phyloP scores from a whole-genome alignment of 768 basidiomycete genomes.

The Podaxis sp. region DNA sequence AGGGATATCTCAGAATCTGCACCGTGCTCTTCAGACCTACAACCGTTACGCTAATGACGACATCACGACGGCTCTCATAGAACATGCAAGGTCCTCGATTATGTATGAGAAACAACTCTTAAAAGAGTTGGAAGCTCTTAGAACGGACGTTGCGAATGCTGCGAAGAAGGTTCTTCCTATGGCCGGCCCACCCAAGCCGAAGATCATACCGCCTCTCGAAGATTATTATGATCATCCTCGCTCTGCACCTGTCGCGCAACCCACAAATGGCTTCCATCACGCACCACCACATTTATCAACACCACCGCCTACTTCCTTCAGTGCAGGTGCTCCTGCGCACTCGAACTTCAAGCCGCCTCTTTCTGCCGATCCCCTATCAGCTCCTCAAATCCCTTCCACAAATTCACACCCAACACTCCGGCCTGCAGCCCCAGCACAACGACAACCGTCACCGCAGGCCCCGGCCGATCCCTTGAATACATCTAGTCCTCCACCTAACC shows the following conservation, averaged over 20 bases:
- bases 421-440: constrained; percentile 4
- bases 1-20: constrained; percentile 92
- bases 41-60: constrained; percentile 89
- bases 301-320: constrained; percentile 35
- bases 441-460: constrained; percentile 3
- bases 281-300: constrained; percentile 25
- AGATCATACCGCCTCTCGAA: constrained; percentile 61
- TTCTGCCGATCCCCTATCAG: constrained; percentile 16
- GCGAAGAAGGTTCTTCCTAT: constrained; percentile 55
- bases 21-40: constrained; percentile 82
- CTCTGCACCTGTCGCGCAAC: constrained; percentile 30
- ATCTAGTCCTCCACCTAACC: background rate
- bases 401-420: background rate
- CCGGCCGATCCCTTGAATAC: constrained; percentile 11
- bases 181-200: constrained; percentile 60
- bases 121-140: constrained; percentile 83
- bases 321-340: constrained; percentile 25
- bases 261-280: constrained; percentile 34
- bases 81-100: constrained; percentile 89
- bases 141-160: constrained; percentile 70
- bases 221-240: constrained; percentile 44
- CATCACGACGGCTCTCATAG: constrained; percentile 84
- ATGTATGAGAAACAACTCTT: constrained; percentile 90
- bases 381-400: background rate
- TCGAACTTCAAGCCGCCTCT: constrained; percentile 24